Base-by-base conservation (phyloP, 805 yeast genomes). In the Metschnikowia corniflorae region DNA sequence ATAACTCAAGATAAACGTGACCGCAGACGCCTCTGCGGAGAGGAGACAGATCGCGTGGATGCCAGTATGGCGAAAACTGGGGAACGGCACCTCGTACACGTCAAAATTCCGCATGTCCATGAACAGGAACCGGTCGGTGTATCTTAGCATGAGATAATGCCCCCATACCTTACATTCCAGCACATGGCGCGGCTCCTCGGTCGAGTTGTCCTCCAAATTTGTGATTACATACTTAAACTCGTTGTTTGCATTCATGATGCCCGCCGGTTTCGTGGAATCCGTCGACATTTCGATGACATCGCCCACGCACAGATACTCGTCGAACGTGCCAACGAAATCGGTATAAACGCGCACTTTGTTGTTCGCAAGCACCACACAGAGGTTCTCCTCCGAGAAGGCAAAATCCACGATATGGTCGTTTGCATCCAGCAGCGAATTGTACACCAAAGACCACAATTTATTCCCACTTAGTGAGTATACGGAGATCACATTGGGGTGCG, bases 291-390 rank as follows among this genome's bases (percentile, higher is more conserved):
- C 24, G 26, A 31, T 28, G 14, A 20, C 28, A 15, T 37, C 26
- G 14, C 24, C 41, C 6, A 53, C 51, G 34, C 43, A 63, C 7
- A 37, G 31, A 47, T 67, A 71, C 48, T 80, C 86, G 31, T 68
- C 67, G 54, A 84, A 86, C 29, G 75, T 80, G 3, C 86, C 84
- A 15, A 75, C 75, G 44, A 82, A 77, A 49, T 84, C 88, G 27
- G 67, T 58, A 57, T 83, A 85, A 18, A 70, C 61, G 18, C 94
- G 63, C 16, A 70, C 73, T 19, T 60, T 64, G 6, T 82, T 82
- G 33, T 65, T 61, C 21, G 65, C 69, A 24, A 79, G 55, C 1
- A 82, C 72, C 9, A 82, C 75, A 8, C 80, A 58, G 31, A 86
- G 63, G 33, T 72, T 67, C 48, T 80, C 88, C 16, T 63, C 57